Evolutionary conservation across 768 basidiomycete species (phyloP).

Genomic region (Mycena polygramma): DNA sequence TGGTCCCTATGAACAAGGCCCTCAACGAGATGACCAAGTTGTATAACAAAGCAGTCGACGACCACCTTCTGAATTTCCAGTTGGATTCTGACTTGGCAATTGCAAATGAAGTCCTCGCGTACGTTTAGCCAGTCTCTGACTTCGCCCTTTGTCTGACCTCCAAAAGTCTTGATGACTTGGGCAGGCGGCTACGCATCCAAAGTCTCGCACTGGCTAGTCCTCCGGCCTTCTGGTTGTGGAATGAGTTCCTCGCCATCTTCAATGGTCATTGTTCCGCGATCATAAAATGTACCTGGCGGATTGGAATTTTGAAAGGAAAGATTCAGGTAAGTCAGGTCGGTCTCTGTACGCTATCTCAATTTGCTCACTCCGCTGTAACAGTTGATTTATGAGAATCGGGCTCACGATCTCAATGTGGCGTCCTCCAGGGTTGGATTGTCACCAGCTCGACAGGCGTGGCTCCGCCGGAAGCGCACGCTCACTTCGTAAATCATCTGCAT

Average conservation of each 20-base stretch:
- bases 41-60: neutral
- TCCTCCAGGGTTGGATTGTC: neutral
- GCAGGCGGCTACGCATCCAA: neutral
- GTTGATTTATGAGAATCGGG: neutral
- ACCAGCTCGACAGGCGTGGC: neutral
- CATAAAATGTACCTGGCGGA: neutral
- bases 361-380: too few relatives aligned
- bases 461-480: conserved; percentile 7
- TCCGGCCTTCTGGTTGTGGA: conserved; percentile 12
- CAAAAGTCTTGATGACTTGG: conserved; percentile 1
- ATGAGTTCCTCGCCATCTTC: conserved; percentile 1
- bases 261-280: neutral
- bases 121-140: neutral
- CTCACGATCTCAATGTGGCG: neutral
- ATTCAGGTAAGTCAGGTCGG: neutral
- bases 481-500: too few relatives aligned
- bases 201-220: neutral
- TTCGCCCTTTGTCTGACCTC: neutral
- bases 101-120: neutral
- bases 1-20: neutral
- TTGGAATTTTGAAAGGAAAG: neutral
- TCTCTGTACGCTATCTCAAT: neutral
- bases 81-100: neutral
- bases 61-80: neutral
- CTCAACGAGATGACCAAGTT: neutral